These are phyloP conservation scores for Gnetum montanum DNA, from an alignment of 75 land plant genomes.

Conservation along the genomic window DNA sequence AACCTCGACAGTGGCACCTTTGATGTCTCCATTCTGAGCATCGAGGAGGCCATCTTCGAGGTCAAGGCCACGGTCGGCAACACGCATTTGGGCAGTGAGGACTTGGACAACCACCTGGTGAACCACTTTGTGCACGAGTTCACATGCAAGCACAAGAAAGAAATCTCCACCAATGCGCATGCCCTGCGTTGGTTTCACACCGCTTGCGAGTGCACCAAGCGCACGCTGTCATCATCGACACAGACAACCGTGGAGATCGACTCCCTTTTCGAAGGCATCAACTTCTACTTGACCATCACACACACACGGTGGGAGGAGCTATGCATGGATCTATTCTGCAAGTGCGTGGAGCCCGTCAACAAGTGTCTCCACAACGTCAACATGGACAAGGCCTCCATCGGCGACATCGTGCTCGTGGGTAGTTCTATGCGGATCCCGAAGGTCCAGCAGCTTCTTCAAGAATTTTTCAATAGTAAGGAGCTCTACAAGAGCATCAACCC, in stretches of 20 bases:
- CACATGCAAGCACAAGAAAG: slow-evolving; percentile 64
- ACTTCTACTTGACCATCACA: slow-evolving; percentile 59
- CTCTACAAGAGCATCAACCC: slow-evolving; percentile 32
- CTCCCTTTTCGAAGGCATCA: slow-evolving; percentile 60
- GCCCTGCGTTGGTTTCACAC: slow-evolving; percentile 58
- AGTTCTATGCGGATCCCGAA: slow-evolving; percentile 28
- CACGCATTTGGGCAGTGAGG: slow-evolving; percentile 50
- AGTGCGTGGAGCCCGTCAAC: slow-evolving; percentile 75
- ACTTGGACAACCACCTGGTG: slow-evolving; percentile 63
- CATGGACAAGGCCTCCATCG: slow-evolving; percentile 57
- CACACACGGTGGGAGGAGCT: slow-evolving; percentile 62
- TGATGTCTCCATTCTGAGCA: slow-evolving; percentile 50
- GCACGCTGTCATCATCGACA: slow-evolving; percentile 61
- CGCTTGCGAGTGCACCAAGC: slow-evolving; percentile 58
- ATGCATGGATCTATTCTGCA: slow-evolving; percentile 64
- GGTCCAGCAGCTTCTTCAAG: slow-evolving; percentile 18
- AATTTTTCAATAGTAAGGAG: slow-evolving; percentile 35
- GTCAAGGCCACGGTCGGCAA: slow-evolving; percentile 61
- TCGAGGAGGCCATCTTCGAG: slow-evolving; percentile 54
- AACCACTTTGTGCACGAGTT: slow-evolving; percentile 69
- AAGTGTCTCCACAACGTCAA: slow-evolving; percentile 64
- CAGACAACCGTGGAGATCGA: slow-evolving; percentile 69
- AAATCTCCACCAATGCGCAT: slow-evolving; percentile 52
- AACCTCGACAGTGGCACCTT: slow-evolving; percentile 54
- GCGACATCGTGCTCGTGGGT: slow-evolving; percentile 63